Conservation (phyloP, 2,329 filamentous ascomycete species). For the Sporothrix protearum region DNA sequence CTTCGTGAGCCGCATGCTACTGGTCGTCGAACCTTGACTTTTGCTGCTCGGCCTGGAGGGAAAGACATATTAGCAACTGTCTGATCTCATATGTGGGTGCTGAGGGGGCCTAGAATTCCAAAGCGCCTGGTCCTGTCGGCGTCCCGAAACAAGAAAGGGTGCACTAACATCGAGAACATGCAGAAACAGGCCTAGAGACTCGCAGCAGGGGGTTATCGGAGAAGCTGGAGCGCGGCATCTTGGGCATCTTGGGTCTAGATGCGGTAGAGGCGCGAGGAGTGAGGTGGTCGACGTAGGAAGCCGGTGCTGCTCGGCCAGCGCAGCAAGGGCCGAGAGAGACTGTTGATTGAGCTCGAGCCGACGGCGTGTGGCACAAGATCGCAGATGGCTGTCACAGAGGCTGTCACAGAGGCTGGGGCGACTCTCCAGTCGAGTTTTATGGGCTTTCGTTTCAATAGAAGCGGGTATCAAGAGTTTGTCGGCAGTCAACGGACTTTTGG, state of each 20-base stretch:
- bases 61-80: slow-evolving; percentile 4
- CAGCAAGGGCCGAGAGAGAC: not conserved
- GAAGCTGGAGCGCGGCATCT: slow-evolving; percentile 42
- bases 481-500: not conserved
- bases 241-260: slow-evolving; percentile 35
- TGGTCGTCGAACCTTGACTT: slow-evolving; percentile 68
- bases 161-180: slow-evolving; percentile 67
- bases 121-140: too few relatives aligned
- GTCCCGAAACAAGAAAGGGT: not conserved
- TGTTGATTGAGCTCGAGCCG: not conserved
- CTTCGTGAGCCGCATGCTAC: not conserved
- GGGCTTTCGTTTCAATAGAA: not conserved
- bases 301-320: slow-evolving; percentile 14
- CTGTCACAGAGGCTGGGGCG: not conserved
- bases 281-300: not conserved
- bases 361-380: not conserved
- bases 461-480: not conserved
- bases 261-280: not conserved
- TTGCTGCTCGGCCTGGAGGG: slow-evolving; percentile 68
- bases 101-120: too few relatives aligned
- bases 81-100: not conserved
- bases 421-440: too few relatives aligned
- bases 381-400: not conserved
- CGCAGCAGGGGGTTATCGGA: slow-evolving; percentile 58
- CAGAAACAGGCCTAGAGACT: slow-evolving; percentile 74